Conservation (phyloP, 164 flowering plant genomes). For the Macadamia tetraphylla region DNA sequence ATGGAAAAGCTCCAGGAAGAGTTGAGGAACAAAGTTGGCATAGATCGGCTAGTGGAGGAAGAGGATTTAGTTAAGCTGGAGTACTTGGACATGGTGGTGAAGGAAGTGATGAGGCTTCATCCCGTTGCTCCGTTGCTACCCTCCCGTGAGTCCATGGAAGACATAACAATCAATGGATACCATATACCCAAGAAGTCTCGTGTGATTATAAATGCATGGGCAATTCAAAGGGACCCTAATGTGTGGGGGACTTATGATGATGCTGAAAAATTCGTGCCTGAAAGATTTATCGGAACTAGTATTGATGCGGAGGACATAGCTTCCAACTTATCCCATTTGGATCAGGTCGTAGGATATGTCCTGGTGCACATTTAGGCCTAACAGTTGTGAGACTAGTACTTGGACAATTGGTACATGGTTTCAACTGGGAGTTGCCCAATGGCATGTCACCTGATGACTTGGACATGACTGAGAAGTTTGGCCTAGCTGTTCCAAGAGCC, state of each 20-base stretch:
- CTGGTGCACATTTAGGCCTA: slow-evolving; percentile 18
- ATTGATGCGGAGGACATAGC: slow-evolving; percentile 15
- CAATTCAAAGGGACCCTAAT: too few species aligned
- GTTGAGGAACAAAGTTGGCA: too few species aligned
- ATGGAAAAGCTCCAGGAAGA: too few species aligned
- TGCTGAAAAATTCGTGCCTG: slow-evolving; percentile 9
- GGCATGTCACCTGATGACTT: too few species aligned
- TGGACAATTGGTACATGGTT: too few species aligned
- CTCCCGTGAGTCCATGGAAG: slow-evolving; percentile 27
- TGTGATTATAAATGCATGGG: slow-evolving; percentile 5
- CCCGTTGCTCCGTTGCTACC: slow-evolving; percentile 17
- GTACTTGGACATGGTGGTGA: too few species aligned
- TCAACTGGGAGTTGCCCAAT: too few species aligned
- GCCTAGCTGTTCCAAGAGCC: slow-evolving; percentile 10
- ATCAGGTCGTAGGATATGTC: slow-evolving; percentile 19
- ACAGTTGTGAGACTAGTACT: slow-evolving; percentile 11
- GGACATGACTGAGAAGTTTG: neutral
- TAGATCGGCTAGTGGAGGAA: too few species aligned
- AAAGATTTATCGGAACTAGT: slow-evolving; percentile 13
- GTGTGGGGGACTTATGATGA: too few species aligned
- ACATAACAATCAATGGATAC: slow-evolving; percentile 15
- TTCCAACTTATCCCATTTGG: slow-evolving; percentile 23
- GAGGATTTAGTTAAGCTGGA: too few species aligned
- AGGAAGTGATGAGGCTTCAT: too few species aligned
- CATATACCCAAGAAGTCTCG: slow-evolving; percentile 23